Evolutionary conservation across 106 monocot species (phyloP).

Genomic region (Acanthochlamys bracteata): DNA sequence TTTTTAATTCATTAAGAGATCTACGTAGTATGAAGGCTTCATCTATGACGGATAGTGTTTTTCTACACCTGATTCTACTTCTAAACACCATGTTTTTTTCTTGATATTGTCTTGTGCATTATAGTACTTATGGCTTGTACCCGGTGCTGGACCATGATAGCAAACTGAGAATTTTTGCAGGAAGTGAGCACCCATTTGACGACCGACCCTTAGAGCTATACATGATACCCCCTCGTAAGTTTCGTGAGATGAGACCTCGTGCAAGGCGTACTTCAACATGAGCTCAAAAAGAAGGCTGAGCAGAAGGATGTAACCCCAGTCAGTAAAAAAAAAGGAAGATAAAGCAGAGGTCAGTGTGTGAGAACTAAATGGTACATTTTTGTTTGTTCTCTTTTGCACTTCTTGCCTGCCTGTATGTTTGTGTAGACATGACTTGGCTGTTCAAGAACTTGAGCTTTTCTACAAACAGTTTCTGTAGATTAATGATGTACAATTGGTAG

Average conservation of each 20-base stretch:
- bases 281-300: conserved; percentile 77
- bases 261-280: conserved; percentile 72
- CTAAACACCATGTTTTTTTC: no score
- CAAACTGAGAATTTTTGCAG: conserved; percentile 85
- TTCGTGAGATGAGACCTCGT: conserved; percentile 83
- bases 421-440: neutral
- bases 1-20: no score
- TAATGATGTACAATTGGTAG: no score
- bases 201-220: conserved; percentile 64
- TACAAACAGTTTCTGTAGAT: no score
- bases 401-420: neutral
- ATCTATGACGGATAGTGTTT: no score
- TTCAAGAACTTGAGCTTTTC: no score
- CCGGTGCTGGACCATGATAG: conserved; percentile 64
- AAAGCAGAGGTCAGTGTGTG: conserved; percentile 2
- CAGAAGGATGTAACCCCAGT: conserved; percentile 18
- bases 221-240: conserved; percentile 73
- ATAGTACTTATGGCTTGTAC: no score
- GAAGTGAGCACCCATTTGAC: conserved; percentile 70
- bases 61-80: no score
- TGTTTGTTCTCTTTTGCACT: neutral
- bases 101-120: no score
- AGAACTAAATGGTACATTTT: neutral
- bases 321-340: conserved; percentile 19
- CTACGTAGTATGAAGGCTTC: no score